A percentile compares a stretch with the other conserved stretches of the same genome.
These are phyloP conservation scores for Komagataella kurtzmanii DNA, from an alignment of 805 yeast species.

Conservation along the genomic window DNA sequence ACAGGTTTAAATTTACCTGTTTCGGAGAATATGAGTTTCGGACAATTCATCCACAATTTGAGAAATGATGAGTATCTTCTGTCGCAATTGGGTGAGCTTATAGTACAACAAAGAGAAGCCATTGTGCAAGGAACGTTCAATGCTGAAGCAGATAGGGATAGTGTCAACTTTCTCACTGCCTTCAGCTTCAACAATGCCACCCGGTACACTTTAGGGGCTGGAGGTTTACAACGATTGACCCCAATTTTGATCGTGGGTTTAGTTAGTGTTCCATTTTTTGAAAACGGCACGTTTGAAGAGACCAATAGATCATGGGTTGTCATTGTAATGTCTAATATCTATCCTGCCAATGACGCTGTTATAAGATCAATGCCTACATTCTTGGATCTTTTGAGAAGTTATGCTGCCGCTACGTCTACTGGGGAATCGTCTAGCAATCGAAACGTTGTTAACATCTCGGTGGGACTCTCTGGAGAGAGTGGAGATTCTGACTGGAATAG, in stretches of 20 bases:
- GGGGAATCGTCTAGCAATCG: background rate
- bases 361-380: slow-evolving; percentile 26
- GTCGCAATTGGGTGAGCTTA: background rate
- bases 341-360: slow-evolving; percentile 22
- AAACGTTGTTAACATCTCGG: background rate
- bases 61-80: background rate
- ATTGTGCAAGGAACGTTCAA: background rate
- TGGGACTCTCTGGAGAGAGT: background rate
- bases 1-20: background rate
- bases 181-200: slow-evolving; percentile 20
- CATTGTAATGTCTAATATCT: slow-evolving; percentile 45
- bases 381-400: slow-evolving; percentile 8
- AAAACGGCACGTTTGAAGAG: background rate
- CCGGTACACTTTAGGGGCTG: slow-evolving; percentile 6
- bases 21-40: background rate
- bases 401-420: slow-evolving; percentile 1
- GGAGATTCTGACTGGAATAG: background rate
- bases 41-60: background rate
- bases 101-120: background rate
- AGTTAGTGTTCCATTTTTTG: slow-evolving; percentile 13
- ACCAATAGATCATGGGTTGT: slow-evolving; percentile 41
- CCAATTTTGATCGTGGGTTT: slow-evolving; percentile 19
- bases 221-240: slow-evolving; percentile 9
- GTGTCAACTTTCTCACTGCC: slow-evolving; percentile 26
- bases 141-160: slow-evolving; percentile 4